A percentile compares a stretch with the other conserved stretches of the same genome.
Conservation (phyloP, 2,329 filamentous ascomycete genomes). For the Fusarium sp. region DNA sequence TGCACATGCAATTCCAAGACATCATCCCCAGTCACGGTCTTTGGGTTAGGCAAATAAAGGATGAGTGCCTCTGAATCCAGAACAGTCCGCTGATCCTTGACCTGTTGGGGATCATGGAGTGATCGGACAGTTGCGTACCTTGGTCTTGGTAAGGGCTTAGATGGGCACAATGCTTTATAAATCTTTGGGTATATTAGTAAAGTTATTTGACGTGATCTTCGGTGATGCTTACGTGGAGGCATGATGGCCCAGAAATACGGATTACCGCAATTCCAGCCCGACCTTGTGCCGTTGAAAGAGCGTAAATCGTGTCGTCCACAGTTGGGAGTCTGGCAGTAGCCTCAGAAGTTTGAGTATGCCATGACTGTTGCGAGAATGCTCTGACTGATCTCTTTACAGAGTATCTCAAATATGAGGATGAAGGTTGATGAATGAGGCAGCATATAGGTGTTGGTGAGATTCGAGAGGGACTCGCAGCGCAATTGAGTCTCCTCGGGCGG, state of each 20-base stretch:
- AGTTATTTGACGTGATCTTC: not conserved
- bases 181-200: constrained; percentile 56
- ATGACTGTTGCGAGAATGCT: constrained; percentile 32
- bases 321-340: constrained; percentile 36
- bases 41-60: constrained; percentile 85
- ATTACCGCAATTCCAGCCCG: constrained; percentile 93
- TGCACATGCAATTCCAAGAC: constrained; percentile 95
- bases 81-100: constrained; percentile 63
- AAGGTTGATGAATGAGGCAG: not conserved
- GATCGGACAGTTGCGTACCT: constrained; percentile 80
- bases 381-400: not conserved
- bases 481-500: constrained; percentile 38
- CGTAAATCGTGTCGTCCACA: constrained; percentile 82
- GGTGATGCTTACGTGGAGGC: constrained; percentile 70
- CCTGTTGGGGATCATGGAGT: constrained; percentile 70
- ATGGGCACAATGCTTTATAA: constrained; percentile 67
- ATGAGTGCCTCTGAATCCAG: constrained; percentile 85
- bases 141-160: constrained; percentile 61
- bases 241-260: constrained; percentile 85
- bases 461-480: constrained; percentile 20
- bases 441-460: not conserved
- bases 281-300: constrained; percentile 88
- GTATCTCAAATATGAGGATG: not conserved
- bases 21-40: constrained; percentile 92
- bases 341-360: constrained; percentile 12